Evolutionary conservation across 805 yeast genomes (phyloP), one percentile per base, ranked within the genome.

Genomic region (Kodamaea nitidulidarum): DNA sequence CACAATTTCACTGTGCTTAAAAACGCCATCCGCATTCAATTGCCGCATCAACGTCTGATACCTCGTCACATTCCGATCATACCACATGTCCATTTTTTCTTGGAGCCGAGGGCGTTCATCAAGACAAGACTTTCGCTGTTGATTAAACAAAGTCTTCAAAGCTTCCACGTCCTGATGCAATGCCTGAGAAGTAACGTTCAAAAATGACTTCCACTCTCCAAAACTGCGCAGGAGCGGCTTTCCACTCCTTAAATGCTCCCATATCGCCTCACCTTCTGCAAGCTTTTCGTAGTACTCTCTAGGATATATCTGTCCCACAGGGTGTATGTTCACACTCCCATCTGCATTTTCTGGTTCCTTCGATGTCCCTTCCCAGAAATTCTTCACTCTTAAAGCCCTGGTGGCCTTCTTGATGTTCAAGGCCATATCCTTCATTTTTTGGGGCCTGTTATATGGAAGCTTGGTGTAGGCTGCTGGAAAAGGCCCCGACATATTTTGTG

Each of bases 1-100:
- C 32, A 60, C 58, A 3, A 68, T 39, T 35, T 66, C 68, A 3
- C 66, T 57, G 45, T 67, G 73, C 43, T 58, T 53, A 39, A 54
- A 51, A 3, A 66, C 58, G 4, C 47, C 30, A 9, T 58, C 51
- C 7, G 41, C 29, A 9, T 48, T 38, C 32, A 63, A 39, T 4
- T 14, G 21, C 7, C 39, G 34, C 10, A 54, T 33, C 7, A 60
- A 36, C 9, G 31, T 15, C 7, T 43, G 37, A 33, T 49, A 51
- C 15, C 32, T 43, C 3, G 25, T 10, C 4, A 49, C 44, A 20
- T 30, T 33, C n/a, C 30, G 14, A 24, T 46, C 45, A 32, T 48
- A 55, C 21, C 44, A 38, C 1, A 12, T 12, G 37, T 47, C 41
- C 43, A 45, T 40, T 20, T 33, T 20, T 14, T 30, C 24, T 43